A percentile compares a stretch with the other conserved stretches of the same genome.
phyloP scores from a whole-genome alignment of 345 rosid species.

The Hibiscus trionum region DNA sequence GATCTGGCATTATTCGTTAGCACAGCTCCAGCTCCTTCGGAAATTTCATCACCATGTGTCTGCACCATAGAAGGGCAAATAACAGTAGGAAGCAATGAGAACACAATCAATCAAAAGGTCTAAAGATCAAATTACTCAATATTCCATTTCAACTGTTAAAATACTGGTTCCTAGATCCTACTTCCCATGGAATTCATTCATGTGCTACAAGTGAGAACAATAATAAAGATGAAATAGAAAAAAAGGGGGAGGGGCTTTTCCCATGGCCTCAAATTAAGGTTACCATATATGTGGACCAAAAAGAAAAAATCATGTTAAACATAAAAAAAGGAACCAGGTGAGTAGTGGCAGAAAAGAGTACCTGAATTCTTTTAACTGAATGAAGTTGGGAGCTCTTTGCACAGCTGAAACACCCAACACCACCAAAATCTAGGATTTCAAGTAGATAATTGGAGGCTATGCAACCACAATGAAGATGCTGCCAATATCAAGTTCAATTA shows the following conservation, averaged over 20 bases:
- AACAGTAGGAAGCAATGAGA: conserved; percentile 5
- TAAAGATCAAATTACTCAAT: background rate
- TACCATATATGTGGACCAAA: background rate
- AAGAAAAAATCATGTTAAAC: background rate
- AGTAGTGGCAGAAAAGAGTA: conserved; percentile 1
- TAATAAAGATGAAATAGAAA: background rate
- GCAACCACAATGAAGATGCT: conserved; percentile 94
- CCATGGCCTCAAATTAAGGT: background rate
- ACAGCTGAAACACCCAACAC: conserved; percentile 68
- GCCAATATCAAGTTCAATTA: conserved; percentile 19
- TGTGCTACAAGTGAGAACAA: background rate
- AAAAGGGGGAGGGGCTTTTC: background rate
- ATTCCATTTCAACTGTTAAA: background rate
- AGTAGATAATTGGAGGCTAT: conserved; percentile 50
- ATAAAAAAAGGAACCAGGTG: background rate
- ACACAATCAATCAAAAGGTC: background rate
- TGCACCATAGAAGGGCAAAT: conserved; percentile 16
- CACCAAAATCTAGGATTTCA: conserved; percentile 72
- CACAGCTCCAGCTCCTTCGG: conserved; percentile 35
- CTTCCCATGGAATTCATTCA: background rate
- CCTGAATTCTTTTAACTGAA: conserved; percentile 34
- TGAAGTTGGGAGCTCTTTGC: conserved; percentile 28
- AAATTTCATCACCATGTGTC: conserved; percentile 35
- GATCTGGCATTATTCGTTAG: conserved; percentile 28
- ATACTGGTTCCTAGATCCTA: background rate